Conservation (phyloP, 495 filamentous ascomycete species). For the Penicillium ochrochloron region DNA sequence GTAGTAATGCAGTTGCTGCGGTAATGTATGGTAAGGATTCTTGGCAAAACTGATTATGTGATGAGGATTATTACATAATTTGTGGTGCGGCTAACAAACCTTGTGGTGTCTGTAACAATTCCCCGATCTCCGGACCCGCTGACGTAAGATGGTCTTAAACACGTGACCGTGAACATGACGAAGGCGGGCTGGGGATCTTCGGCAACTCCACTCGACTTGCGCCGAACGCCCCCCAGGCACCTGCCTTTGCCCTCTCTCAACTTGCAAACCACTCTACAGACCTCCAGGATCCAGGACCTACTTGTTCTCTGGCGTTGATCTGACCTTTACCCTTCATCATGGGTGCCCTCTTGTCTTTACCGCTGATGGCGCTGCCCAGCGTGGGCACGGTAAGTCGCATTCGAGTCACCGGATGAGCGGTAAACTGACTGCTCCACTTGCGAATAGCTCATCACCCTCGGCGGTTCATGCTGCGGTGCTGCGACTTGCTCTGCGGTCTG, state of each 20-base stretch:
- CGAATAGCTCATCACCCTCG: slow-evolving; percentile 71
- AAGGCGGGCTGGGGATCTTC: slow-evolving; percentile 25
- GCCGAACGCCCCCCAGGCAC: slow-evolving; percentile 10
- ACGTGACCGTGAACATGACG: slow-evolving; percentile 20
- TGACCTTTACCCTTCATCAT: slow-evolving; percentile 39
- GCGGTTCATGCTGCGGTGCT: slow-evolving; percentile 88
- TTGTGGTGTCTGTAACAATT: too few relatives aligned
- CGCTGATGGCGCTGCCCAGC: slow-evolving; percentile 85
- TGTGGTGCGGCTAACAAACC: too few relatives aligned
- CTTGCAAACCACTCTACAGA: background rate
- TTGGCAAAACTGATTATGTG: too few relatives aligned
- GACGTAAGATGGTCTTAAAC: background rate
- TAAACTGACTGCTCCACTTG: slow-evolving; percentile 18
- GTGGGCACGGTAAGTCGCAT: slow-evolving; percentile 73
- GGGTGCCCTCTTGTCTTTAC: slow-evolving; percentile 90
- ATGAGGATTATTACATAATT: too few relatives aligned
- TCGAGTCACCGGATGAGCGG: slow-evolving; percentile 44
- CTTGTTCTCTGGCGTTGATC: background rate
- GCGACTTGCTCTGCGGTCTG: slow-evolving; percentile 94
- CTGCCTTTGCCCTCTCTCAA: background rate
- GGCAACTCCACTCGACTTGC: slow-evolving; percentile 18
- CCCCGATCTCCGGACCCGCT: slow-evolving; percentile 5
- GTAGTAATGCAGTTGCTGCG: too few relatives aligned
- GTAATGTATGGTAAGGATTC: too few relatives aligned
- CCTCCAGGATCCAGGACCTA: background rate